Evolutionary conservation across 2,329 filamentous ascomycete species (phyloP).

Genomic region (Fusarium odoratissimum): DNA sequence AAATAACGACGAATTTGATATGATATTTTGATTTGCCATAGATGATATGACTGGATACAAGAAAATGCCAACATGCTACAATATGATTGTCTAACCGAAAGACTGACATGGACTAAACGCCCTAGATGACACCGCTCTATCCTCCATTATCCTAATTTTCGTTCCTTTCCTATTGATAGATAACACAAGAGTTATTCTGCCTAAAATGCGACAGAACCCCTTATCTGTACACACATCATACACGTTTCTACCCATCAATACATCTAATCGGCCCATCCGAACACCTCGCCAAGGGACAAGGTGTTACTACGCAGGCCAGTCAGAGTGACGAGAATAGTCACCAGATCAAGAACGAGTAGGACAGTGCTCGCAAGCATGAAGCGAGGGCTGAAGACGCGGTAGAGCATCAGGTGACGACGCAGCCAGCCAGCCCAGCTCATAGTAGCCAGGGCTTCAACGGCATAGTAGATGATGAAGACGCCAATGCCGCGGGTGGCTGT

Average conservation of each 20-base stretch:
- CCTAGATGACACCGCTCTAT: constrained; percentile 4
- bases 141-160: constrained; percentile 8
- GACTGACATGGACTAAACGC: constrained; percentile 10
- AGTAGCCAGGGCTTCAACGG: constrained; percentile 84
- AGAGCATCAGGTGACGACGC: constrained; percentile 94
- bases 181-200: constrained; percentile 2
- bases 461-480: constrained; percentile 84
- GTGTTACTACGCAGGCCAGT: constrained; percentile 81
- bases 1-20: not conserved
- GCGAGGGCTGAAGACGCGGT: constrained; percentile 89
- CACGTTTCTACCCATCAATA: not conserved
- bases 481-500: constrained; percentile 76
- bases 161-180: not conserved
- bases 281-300: constrained; percentile 84
- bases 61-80: constrained; percentile 25
- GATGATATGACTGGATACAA: constrained; percentile 13
- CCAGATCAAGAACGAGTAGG: constrained; percentile 80
- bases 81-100: constrained; percentile 21
- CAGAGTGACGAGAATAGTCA: constrained; percentile 77
- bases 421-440: constrained; percentile 92
- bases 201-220: not conserved
- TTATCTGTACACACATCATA: constrained; percentile 28
- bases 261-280: constrained; percentile 76
- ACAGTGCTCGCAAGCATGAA: constrained; percentile 85
- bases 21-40: not conserved